Evolutionary conservation across 2,329 filamentous ascomycete genomes (phyloP).

Genomic region (Fusarium sp.): DNA sequence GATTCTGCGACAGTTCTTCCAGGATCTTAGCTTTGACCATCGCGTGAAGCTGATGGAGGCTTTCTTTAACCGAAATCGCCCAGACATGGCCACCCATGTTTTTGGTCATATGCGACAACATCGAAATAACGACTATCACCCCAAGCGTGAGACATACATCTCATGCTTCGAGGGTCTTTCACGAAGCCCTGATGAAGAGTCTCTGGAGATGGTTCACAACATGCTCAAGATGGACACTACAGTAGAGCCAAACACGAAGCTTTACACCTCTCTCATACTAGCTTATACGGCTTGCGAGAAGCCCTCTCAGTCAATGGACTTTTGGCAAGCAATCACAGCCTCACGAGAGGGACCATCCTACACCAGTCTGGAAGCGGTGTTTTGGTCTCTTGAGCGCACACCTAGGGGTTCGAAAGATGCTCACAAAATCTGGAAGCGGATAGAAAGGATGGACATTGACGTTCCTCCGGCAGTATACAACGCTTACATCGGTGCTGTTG

Average conservation of each 20-base stretch:
- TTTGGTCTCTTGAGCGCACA: constrained; percentile 80
- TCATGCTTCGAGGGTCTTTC: constrained; percentile 83
- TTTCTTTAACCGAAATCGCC: constrained; percentile 83
- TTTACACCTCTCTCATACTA: constrained; percentile 90
- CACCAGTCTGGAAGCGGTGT: constrained; percentile 83
- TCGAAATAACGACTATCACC: constrained; percentile 72
- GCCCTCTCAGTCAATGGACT: constrained; percentile 77
- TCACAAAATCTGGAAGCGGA: constrained; percentile 78
- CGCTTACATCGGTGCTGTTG: constrained; percentile 83
- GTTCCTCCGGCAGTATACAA: constrained; percentile 81
- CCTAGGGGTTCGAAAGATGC: constrained; percentile 72
- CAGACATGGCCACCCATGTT: constrained; percentile 88
- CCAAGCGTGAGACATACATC: constrained; percentile 82
- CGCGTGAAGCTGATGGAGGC: constrained; percentile 83
- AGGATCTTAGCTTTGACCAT: constrained; percentile 74
- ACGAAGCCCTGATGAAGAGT: constrained; percentile 66
- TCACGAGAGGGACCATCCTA: constrained; percentile 90
- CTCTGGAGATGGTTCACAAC: constrained; percentile 85
- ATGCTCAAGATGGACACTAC: constrained; percentile 94
- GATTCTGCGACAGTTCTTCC: constrained; percentile 75
- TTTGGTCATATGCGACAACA: constrained; percentile 96
- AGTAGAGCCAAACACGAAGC: constrained; percentile 80
- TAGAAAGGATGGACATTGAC: constrained; percentile 82
- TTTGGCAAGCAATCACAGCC: constrained; percentile 88
- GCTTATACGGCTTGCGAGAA: constrained; percentile 82